Evolutionary conservation across 176 grass and related monocot genomes (phyloP).

Genomic region (Hyparrhenia diplandra): DNA sequence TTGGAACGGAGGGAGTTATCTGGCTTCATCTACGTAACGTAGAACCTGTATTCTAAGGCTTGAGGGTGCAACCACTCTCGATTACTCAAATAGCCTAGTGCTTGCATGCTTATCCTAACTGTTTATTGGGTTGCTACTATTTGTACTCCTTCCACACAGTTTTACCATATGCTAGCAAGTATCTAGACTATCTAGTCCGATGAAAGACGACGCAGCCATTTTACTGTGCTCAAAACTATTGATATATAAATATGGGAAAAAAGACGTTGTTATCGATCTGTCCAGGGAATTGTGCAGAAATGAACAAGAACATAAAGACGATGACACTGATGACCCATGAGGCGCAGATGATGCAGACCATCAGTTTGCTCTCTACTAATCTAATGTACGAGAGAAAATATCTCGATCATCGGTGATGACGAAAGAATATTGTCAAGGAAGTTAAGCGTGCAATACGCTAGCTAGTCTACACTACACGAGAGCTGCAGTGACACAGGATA

Average conservation of each 20-base stretch:
- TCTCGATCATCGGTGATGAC: not conserved
- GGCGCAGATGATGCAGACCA: not conserved
- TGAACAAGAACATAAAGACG: not conserved
- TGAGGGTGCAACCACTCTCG: not conserved
- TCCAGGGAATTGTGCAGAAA: not conserved
- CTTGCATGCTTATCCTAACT: too few species aligned
- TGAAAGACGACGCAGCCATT: too few species aligned
- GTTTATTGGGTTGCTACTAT: too few species aligned
- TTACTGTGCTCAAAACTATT: too few species aligned
- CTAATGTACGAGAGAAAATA: not conserved
- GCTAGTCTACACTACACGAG: slow-evolving; percentile 21
- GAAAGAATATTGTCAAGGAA: slow-evolving; percentile 43
- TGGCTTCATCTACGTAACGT: too few species aligned
- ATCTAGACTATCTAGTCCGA: too few species aligned
- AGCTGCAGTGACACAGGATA: slow-evolving; percentile 19
- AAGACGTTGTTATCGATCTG: not conserved
- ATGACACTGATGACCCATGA: not conserved
- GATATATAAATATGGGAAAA: not conserved
- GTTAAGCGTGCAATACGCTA: slow-evolving; percentile 28
- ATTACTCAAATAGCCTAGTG: not conserved
- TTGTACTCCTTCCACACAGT: too few species aligned
- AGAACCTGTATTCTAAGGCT: not conserved
- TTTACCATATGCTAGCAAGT: too few species aligned
- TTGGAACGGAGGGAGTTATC: too few species aligned
- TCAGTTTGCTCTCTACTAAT: not conserved